Evolutionary conservation across 495 filamentous ascomycete species (phyloP).

Genomic region (Hypoxylon perforatum): DNA sequence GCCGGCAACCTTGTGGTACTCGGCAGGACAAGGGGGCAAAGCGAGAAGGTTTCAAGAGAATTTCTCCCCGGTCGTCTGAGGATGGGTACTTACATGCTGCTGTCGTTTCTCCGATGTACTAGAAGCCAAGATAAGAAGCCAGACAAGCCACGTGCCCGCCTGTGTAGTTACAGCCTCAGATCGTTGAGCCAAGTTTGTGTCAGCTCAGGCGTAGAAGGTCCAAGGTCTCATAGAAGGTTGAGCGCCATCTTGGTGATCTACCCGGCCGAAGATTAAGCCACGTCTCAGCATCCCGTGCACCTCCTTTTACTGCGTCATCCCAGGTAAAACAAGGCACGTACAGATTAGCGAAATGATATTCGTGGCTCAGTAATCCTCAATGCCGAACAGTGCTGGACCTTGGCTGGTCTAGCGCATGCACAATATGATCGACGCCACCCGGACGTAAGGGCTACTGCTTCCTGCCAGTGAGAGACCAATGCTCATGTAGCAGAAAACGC

Average conservation of each 20-base stretch:
- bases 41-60: constrained; percentile 9
- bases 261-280: constrained; percentile 39
- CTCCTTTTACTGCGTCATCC: constrained; percentile 39
- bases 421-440: constrained; percentile 35
- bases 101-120: constrained; percentile 23
- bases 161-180: constrained; percentile 10
- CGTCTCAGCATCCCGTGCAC: constrained; percentile 40
- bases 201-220: constrained; percentile 6
- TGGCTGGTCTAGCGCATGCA: constrained; percentile 23
- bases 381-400: constrained; percentile 31
- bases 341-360: constrained; percentile 45
- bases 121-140: constrained; percentile 18
- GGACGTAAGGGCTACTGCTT: constrained; percentile 40
- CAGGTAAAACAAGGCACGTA: constrained; percentile 36
- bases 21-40: constrained; percentile 23
- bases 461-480: constrained; percentile 30
- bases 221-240: constrained; percentile 15
- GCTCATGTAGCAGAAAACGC: constrained; percentile 25
- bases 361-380: constrained; percentile 40
- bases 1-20: constrained; percentile 21
- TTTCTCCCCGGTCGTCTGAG: constrained; percentile 10
- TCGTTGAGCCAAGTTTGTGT: constrained; percentile 3
- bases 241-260: constrained; percentile 29
- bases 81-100: constrained; percentile 24
- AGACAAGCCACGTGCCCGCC: constrained; percentile 23